Base-by-base conservation (phyloP, 306 rosid species). In the Pterocarpus santalinus region DNA sequence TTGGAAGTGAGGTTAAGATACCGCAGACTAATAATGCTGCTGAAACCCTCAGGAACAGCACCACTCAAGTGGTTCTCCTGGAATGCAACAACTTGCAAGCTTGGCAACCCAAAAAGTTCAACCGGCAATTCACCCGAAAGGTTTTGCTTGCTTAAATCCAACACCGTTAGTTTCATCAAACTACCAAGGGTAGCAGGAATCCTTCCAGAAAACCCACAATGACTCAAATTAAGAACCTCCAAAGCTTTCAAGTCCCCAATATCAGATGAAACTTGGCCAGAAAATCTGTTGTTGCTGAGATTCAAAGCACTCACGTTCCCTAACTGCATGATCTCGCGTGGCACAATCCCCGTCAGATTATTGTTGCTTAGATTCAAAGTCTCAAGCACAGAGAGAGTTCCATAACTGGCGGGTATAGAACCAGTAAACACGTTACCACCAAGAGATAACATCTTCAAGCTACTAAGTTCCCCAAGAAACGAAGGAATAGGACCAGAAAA, bases 71-170 rank as follows among this genome's bases (percentile, higher is more conserved):
- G 85, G 44, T 93, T 93, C 30, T 87, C 94, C 76, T 92, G 87
- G 35, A 94, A 70, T 38, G 92, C 94, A 53, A 91, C 91, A 73
- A 84, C 79, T 71, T 90, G 91, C 66, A 94, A 34, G 35, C 89
- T 84, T 0, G 97, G 98, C 82, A 94, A 85, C 30, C 98, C 98
- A 2, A 87, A 94, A 34, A 94, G 70, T 92, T 91, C 94, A 36
- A 76, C 34, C 1, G 98, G 98, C 72, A 94, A 74, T 49, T 91
- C 89, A 68, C 97, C 97, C 0, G 93, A 90, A 65, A 94, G 91
- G 14, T 80, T 85, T 44, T 94, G 98, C 46, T 84, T 89, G 80
- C 98, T 91, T 80, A 94, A 89, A 89, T 94, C 98, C 72, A 94
- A 78, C 10, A 89, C 84, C 2, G 89, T 75, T 2, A 94, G 87